Evolutionary conservation across 2,329 filamentous ascomycete genomes (phyloP).

Genomic region (Immersiporthe knoxdaviesiana): DNA sequence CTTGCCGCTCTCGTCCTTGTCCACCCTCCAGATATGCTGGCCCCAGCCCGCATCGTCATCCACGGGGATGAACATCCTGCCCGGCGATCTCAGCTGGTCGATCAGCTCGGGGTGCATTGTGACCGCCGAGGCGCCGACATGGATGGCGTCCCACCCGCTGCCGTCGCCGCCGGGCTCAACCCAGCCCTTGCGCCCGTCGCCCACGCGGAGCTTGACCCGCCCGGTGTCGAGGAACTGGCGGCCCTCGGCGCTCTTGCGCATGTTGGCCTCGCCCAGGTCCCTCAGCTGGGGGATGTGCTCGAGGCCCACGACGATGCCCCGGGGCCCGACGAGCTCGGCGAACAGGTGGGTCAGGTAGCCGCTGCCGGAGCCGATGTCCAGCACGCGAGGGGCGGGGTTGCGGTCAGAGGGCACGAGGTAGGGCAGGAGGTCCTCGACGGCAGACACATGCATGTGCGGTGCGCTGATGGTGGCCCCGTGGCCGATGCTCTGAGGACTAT

Average conservation of each 20-base stretch:
- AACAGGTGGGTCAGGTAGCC: slow-evolving; percentile 89
- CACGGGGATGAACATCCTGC: slow-evolving; percentile 80
- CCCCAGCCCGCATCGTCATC: slow-evolving; percentile 51
- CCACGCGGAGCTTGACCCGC: slow-evolving; percentile 72
- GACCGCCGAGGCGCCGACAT: slow-evolving; percentile 85
- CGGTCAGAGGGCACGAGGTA: slow-evolving; percentile 44
- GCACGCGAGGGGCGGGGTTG: slow-evolving; percentile 53
- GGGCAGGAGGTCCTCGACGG: slow-evolving; percentile 53
- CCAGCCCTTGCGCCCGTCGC: slow-evolving; percentile 74
- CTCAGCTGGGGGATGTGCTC: slow-evolving; percentile 72
- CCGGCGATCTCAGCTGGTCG: slow-evolving; percentile 77
- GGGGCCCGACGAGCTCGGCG: slow-evolving; percentile 70
- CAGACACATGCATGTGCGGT: slow-evolving; percentile 64
- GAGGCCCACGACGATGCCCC: slow-evolving; percentile 65
- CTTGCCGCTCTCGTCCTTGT: slow-evolving; percentile 69
- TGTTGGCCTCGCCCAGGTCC: slow-evolving; percentile 66
- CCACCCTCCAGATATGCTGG: slow-evolving; percentile 75
- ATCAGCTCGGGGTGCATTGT: slow-evolving; percentile 73
- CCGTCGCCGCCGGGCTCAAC: slow-evolving; percentile 43
- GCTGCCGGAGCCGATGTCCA: slow-evolving; percentile 76
- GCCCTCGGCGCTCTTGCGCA: slow-evolving; percentile 65
- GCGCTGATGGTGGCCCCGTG: slow-evolving; percentile 61
- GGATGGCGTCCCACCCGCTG: slow-evolving; percentile 88
- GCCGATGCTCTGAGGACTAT: slow-evolving; percentile 60
- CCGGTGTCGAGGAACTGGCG: slow-evolving; percentile 63